Percentiles rank a stretch among this genome's conserved stretches.
Evolutionary conservation across 495 filamentous ascomycete species (phyloP).

Genomic region (Lasiosphaeriaceae sp.): DNA sequence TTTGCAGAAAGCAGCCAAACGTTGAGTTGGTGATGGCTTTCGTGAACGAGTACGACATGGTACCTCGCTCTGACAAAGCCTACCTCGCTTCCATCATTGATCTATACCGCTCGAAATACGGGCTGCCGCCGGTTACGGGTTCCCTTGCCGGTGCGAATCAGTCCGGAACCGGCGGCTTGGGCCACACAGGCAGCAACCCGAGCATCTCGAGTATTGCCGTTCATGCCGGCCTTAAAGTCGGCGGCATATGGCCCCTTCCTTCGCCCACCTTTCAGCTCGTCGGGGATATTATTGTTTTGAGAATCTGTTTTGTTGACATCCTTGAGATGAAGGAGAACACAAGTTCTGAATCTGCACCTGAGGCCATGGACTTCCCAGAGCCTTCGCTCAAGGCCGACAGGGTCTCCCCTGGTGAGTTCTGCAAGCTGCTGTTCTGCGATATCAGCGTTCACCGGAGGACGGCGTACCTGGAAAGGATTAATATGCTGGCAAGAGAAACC

Average conservation of each 20-base stretch:
- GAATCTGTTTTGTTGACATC: neutral
- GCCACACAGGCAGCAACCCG: neutral
- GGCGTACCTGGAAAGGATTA: constrained; percentile 4
- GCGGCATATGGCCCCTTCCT: constrained; percentile 1
- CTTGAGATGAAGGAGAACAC: neutral
- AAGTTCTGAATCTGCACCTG: too few relatives aligned
- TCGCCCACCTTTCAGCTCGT: neutral
- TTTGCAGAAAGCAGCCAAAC: constrained; percentile 1
- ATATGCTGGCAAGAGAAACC: neutral
- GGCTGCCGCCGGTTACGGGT: neutral
- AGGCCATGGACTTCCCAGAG: neutral
- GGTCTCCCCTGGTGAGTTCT: neutral
- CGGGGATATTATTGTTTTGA: constrained; percentile 6
- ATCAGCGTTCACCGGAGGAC: constrained; percentile 2
- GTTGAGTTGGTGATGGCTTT: neutral
- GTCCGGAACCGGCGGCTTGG: neutral
- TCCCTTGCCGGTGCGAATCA: neutral
- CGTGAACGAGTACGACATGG: constrained; percentile 11
- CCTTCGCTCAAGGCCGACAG: neutral
- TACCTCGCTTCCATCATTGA: constrained; percentile 7
- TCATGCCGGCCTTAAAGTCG: neutral
- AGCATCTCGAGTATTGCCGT: neutral
- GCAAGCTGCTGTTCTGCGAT: constrained; percentile 7
- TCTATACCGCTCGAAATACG: constrained; percentile 6
- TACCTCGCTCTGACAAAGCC: neutral